phyloP scores from a whole-genome alignment of 2,329 filamentous ascomycete species.

The Mariannaea elegans region DNA sequence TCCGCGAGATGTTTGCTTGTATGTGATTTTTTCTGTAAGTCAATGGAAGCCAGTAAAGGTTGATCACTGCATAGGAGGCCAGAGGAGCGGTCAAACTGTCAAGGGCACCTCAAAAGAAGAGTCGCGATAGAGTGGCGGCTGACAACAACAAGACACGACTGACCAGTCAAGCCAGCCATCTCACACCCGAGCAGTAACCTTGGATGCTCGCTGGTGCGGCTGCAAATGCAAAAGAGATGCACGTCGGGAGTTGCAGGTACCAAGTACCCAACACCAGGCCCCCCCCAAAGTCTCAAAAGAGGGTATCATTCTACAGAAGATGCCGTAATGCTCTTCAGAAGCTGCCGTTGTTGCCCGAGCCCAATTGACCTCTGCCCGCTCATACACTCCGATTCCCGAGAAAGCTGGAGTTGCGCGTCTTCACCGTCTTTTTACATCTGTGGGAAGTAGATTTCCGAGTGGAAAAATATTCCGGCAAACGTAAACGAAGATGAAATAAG shows the following conservation, averaged over 20 bases:
- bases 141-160: neutral
- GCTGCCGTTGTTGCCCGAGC: conserved; percentile 7
- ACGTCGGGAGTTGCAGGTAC: conserved; percentile 11
- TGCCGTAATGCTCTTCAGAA: conserved; percentile 12
- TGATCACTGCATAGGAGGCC: no score
- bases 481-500: neutral
- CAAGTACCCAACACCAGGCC: neutral
- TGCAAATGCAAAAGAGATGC: conserved; percentile 18
- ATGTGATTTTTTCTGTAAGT: no score
- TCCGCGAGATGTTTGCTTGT: no score
- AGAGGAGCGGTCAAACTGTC: no score
- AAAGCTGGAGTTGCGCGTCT: conserved; percentile 5
- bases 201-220: conserved; percentile 15
- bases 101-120: no score
- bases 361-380: neutral
- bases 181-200: conserved; percentile 3
- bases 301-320: conserved; percentile 7
- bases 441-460: conserved; percentile 7
- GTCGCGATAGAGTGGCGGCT: neutral
- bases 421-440: conserved; percentile 20
- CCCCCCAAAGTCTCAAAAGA: neutral
- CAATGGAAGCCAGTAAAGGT: no score
- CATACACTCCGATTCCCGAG: neutral
- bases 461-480: neutral
- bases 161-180: neutral